Evolutionary conservation across 23 red algal species (phyloP).

Genomic region (Chondrus crispus): DNA sequence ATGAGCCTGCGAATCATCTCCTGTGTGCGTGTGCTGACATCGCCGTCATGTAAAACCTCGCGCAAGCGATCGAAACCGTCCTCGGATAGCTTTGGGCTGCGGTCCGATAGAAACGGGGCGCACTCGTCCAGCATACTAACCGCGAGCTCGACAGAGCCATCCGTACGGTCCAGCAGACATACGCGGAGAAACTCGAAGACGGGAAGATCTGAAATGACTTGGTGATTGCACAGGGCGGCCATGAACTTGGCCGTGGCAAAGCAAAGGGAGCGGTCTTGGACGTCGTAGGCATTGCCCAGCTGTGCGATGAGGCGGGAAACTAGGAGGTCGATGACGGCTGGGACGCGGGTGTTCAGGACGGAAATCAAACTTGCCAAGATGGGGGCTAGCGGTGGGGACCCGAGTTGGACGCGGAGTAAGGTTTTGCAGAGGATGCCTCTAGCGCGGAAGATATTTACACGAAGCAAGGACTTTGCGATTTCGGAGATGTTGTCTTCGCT

Average conservation of each 20-base stretch:
- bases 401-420: conserved; percentile 71
- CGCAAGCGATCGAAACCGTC: conserved; percentile 60
- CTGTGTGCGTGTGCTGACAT: conserved; percentile 47
- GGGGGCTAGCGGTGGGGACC: conserved; percentile 65
- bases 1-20: conserved; percentile 73
- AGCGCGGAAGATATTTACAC: conserved; percentile 74
- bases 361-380: conserved; percentile 75
- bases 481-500: conserved; percentile 47
- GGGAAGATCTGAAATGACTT: conserved; percentile 65
- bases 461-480: conserved; percentile 50
- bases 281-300: conserved; percentile 37
- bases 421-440: conserved; percentile 66
- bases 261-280: conserved; percentile 55
- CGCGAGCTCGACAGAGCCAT: conserved; percentile 79
- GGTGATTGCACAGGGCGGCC: conserved; percentile 72
- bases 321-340: conserved; percentile 62
- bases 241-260: conserved; percentile 71
- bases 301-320: conserved; percentile 56
- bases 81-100: conserved; percentile 29
- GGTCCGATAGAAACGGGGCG: conserved; percentile 40
- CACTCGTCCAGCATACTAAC: conserved; percentile 68
- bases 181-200: conserved; percentile 66
- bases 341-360: conserved; percentile 64
- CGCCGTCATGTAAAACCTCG: conserved; percentile 67
- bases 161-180: conserved; percentile 50